phyloP scores from a whole-genome alignment of 129 eudicot genomes.

The Logfia minima region DNA sequence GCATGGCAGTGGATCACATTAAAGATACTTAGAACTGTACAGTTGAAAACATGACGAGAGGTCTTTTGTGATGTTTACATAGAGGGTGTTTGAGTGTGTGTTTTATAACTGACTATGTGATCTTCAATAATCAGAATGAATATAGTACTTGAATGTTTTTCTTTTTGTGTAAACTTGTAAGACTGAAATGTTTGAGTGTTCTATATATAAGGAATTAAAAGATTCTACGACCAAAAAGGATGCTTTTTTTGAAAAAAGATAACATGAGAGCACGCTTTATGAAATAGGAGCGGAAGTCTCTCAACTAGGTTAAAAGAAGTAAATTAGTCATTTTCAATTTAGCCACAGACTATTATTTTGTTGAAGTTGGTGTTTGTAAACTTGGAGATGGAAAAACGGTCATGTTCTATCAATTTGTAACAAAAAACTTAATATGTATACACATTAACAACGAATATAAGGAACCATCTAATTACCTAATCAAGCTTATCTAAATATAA shows the following conservation, averaged over 20 bases:
- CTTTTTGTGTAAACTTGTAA: neutral
- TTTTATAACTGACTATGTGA: neutral
- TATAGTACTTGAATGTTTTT: neutral
- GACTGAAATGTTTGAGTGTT: neutral
- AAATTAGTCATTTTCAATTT: too few relatives aligned
- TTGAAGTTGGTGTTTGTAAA: neutral
- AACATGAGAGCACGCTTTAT: neutral
- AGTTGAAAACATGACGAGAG: neutral
- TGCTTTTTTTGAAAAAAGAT: neutral
- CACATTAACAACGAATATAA: neutral
- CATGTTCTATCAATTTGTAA: neutral
- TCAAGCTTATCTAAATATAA: neutral
- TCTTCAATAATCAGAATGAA: slow-evolving; percentile 1
- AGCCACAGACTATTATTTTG: neutral
- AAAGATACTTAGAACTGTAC: neutral
- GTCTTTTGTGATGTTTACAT: neutral
- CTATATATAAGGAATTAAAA: neutral
- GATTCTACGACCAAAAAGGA: neutral
- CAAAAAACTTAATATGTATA: neutral
- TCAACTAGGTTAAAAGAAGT: neutral
- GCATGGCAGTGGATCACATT: neutral
- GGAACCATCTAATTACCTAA: neutral
- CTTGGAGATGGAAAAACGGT: neutral
- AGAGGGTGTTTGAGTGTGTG: neutral
- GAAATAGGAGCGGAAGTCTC: neutral